Percentiles rank a stretch among this genome's conserved stretches.
Conservation (phyloP, 1,139 yeast genomes). For the Geotrichum australiense region DNA sequence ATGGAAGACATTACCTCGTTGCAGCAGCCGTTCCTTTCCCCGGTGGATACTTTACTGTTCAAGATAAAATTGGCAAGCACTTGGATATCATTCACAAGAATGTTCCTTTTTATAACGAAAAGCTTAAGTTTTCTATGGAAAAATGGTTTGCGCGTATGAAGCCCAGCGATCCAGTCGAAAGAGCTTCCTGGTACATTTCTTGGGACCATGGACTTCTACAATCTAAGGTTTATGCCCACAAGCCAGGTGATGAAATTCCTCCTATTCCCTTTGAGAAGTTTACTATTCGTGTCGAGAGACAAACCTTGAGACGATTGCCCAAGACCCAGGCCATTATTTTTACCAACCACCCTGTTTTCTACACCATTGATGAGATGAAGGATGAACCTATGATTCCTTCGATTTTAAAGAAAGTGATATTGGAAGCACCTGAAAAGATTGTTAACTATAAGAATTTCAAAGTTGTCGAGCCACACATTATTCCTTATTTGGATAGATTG, state of each 20-base stretch:
- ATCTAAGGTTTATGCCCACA: slow-evolving; percentile 44
- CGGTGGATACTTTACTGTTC: slow-evolving; percentile 64
- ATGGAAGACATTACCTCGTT: slow-evolving; percentile 55
- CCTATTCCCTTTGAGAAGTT: slow-evolving; percentile 39
- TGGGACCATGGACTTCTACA: slow-evolving; percentile 60
- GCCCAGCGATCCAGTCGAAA: slow-evolving; percentile 55
- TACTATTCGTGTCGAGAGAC: slow-evolving; percentile 56
- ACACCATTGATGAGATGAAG: slow-evolving; percentile 67
- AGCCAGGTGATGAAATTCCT: slow-evolving; percentile 34
- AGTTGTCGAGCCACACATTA: slow-evolving; percentile 50
- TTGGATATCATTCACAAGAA: slow-evolving; percentile 60
- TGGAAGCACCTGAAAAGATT: slow-evolving; percentile 61
- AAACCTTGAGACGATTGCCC: slow-evolving; percentile 61
- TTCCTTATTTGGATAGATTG: slow-evolving; percentile 50
- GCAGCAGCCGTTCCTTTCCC: slow-evolving; percentile 79
- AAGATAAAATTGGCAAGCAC: slow-evolving; percentile 51
- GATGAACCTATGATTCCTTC: slow-evolving; percentile 73
- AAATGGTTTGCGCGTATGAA: slow-evolving; percentile 60
- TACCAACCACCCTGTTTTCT: slow-evolving; percentile 63
- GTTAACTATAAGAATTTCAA: slow-evolving; percentile 57
- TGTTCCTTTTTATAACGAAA: slow-evolving; percentile 66
- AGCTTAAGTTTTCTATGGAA: slow-evolving; percentile 65
- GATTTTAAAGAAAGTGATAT: slow-evolving; percentile 51
- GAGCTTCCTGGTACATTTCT: slow-evolving; percentile 71
- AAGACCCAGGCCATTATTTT: slow-evolving; percentile 52